These are phyloP conservation scores for Albizia julibrissin DNA, from an alignment of 306 rosid genomes.

Conservation along the genomic window DNA sequence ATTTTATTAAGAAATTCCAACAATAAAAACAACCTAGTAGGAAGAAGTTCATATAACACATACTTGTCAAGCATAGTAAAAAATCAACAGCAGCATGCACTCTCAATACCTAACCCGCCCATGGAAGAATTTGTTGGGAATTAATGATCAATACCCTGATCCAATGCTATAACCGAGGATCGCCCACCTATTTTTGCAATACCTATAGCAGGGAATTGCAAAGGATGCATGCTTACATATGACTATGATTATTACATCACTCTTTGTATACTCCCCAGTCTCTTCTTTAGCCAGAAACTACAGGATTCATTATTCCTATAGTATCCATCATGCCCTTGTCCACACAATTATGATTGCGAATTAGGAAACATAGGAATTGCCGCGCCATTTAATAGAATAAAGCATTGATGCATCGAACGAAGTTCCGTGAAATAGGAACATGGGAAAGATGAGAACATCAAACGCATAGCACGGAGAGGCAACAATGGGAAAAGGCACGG, in stretches of 20 bases:
- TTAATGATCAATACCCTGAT: background rate
- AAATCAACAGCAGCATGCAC: background rate
- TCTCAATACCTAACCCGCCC: background rate
- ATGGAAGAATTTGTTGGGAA: background rate
- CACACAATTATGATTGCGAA: background rate
- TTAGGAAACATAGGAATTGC: background rate
- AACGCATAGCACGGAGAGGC: background rate
- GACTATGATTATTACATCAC: background rate
- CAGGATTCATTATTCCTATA: background rate
- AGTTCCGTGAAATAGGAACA: background rate
- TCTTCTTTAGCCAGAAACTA: background rate
- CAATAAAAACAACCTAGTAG: background rate
- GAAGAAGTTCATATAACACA: constrained; percentile 8
- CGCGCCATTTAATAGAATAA: background rate
- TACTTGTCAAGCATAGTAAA: background rate
- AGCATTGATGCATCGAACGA: background rate
- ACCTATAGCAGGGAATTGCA: background rate
- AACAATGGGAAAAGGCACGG: background rate
- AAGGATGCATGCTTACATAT: background rate
- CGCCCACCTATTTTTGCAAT: background rate
- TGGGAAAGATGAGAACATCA: background rate
- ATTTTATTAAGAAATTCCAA: background rate
- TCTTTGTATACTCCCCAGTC: background rate
- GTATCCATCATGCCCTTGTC: background rate
- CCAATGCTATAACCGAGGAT: background rate